A percentile compares a stretch with the other conserved stretches of the same genome.
phyloP scores from a whole-genome alignment of 2,329 filamentous ascomycete species.

The Fusarium annulatum region DNA sequence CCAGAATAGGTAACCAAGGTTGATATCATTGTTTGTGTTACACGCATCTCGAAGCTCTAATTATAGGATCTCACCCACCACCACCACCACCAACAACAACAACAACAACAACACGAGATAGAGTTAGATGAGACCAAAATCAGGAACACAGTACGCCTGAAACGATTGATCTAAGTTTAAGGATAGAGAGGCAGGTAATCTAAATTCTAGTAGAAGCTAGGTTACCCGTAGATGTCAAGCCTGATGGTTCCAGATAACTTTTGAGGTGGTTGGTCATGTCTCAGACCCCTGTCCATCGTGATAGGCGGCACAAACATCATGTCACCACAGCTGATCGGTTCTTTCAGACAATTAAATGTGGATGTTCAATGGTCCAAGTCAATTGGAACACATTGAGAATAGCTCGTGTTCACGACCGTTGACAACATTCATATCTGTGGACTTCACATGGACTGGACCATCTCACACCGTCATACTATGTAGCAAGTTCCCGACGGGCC shows the following conservation, averaged over 20 bases:
- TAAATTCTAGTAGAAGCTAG: not conserved
- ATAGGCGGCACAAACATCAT: slow-evolving; percentile 1
- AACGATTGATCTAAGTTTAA: not conserved
- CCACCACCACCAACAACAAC: too few species aligned
- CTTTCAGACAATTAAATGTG: not conserved
- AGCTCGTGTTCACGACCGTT: not conserved
- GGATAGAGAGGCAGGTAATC: not conserved
- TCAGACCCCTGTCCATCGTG: slow-evolving; percentile 7
- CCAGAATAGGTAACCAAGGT: not conserved
- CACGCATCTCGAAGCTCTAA: not conserved
- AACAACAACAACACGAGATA: not conserved
- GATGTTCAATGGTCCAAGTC: not conserved
- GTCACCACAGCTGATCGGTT: not conserved
- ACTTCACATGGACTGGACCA: not conserved
- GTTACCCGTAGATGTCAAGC: not conserved
- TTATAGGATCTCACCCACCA: not conserved
- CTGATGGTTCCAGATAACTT: slow-evolving; percentile 1
- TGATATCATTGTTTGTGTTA: not conserved
- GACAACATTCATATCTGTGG: not conserved
- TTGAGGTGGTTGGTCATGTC: slow-evolving; percentile 26
- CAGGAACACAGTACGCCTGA: not conserved
- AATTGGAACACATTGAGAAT: not conserved
- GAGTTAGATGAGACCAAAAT: not conserved
- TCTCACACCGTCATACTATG: slow-evolving; percentile 10
- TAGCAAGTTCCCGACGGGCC: slow-evolving; percentile 35